phyloP scores from a whole-genome alignment of 192 early-diverging fungal genomes.

The Bifiguratus adelaidae region DNA sequence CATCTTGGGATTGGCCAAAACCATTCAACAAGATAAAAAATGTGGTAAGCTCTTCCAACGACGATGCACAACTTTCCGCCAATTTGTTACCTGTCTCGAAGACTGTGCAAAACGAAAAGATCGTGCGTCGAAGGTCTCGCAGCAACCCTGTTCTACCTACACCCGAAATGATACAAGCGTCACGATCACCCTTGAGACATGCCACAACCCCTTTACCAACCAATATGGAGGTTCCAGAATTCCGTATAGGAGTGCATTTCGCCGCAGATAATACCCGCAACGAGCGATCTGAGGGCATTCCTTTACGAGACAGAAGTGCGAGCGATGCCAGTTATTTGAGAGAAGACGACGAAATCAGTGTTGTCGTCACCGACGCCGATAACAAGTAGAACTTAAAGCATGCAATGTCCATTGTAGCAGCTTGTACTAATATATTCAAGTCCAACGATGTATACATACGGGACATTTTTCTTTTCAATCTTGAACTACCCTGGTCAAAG shows the following conservation, averaged over 20 bases:
- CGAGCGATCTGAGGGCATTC: background rate
- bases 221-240: background rate
- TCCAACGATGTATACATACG: too few relatives aligned
- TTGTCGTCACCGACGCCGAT: background rate
- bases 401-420: too few relatives aligned
- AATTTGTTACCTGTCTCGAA: background rate
- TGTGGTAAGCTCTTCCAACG: too few relatives aligned
- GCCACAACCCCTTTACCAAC: too few relatives aligned
- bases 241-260: background rate
- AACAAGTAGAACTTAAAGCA: too few relatives aligned
- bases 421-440: too few relatives aligned
- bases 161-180: too few relatives aligned
- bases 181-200: too few relatives aligned
- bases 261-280: background rate
- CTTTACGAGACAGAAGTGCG: background rate
- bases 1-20: background rate
- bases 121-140: constrained; percentile 9
- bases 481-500: too few relatives aligned
- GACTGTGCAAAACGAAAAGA: background rate
- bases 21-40: background rate
- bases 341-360: background rate
- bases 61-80: background rate
- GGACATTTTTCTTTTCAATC: too few relatives aligned
- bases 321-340: background rate
- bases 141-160: constrained; percentile 14